Evolutionary conservation across 2,329 filamentous ascomycete genomes (phyloP).

Genomic region (Aspergillus unguis): DNA sequence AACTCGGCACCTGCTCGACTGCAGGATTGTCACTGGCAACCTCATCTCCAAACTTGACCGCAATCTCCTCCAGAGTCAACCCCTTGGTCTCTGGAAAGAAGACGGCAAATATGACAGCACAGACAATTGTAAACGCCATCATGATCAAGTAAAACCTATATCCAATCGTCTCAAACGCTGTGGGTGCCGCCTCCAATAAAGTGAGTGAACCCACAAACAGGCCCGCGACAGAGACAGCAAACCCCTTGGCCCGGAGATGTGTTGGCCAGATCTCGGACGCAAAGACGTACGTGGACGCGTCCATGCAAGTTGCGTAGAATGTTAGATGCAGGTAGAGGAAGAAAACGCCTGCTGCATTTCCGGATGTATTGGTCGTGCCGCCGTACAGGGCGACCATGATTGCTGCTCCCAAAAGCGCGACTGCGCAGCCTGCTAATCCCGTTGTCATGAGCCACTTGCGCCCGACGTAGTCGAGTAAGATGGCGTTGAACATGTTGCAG

Average conservation of each 20-base stretch:
- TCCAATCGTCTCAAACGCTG: background rate
- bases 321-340: background rate
- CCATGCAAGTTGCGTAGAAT: background rate
- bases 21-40: too few species aligned
- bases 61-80: constrained; percentile 1
- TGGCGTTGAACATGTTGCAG: background rate
- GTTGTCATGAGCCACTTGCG: background rate
- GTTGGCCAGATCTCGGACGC: background rate
- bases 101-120: background rate
- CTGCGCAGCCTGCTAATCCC: too few species aligned
- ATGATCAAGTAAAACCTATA: constrained; percentile 3
- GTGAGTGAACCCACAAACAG: background rate
- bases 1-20: too few species aligned
- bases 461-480: background rate
- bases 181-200: background rate
- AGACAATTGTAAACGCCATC: background rate
- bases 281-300: background rate
- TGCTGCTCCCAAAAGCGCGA: too few species aligned
- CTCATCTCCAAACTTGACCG: background rate
- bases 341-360: background rate
- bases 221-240: background rate
- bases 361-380: background rate
- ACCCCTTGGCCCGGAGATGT: background rate
- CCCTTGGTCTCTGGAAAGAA: background rate
- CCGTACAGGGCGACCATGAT: too few species aligned